These are phyloP conservation scores for Entomophthora muscae DNA, from an alignment of 371 early-diverging fungal species.

Conservation along the genomic window DNA sequence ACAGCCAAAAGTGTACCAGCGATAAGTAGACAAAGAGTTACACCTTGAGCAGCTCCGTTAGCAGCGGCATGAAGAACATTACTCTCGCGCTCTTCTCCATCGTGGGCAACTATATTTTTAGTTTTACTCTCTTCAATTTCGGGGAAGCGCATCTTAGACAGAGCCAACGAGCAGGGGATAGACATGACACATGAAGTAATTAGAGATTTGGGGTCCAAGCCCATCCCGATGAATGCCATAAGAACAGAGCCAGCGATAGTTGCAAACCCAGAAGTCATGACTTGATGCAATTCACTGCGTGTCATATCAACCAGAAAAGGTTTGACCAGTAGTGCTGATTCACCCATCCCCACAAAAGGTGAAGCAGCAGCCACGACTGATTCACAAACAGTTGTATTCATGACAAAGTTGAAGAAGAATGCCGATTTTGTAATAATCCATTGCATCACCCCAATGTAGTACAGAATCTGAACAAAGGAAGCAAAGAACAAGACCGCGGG, in stretches of 20 bases:
- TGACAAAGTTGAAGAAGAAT: constrained; percentile 37
- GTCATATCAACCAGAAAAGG: constrained; percentile 77
- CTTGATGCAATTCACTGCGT: constrained; percentile 64
- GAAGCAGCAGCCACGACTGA: constrained; percentile 76
- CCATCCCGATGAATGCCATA: constrained; percentile 46
- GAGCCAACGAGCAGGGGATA: constrained; percentile 66
- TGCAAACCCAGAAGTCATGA: constrained; percentile 83
- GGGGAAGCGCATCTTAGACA: constrained; percentile 74
- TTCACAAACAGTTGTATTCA: constrained; percentile 75
- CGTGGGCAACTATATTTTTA: constrained; percentile 38
- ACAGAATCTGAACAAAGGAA: constrained; percentile 64
- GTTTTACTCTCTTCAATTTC: constrained; percentile 66
- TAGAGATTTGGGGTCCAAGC: constrained; percentile 40
- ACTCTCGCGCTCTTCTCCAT: constrained; percentile 36
- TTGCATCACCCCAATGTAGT: constrained; percentile 72
- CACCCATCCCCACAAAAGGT: constrained; percentile 66
- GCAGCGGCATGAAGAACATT: constrained; percentile 71
- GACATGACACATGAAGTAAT: constrained; percentile 86
- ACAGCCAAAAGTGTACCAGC: constrained; percentile 56
- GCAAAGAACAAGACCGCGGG: constrained; percentile 81
- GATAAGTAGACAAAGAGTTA: constrained; percentile 56
- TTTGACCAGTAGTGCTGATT: constrained; percentile 63
- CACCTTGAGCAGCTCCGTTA: constrained; percentile 72
- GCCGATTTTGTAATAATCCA: constrained; percentile 58
- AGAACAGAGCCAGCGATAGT: constrained; percentile 87